A percentile compares a stretch with the other conserved stretches of the same genome.
Evolutionary conservation across 2,329 filamentous ascomycete genomes (phyloP).

Genomic region (Thielaviopsis ethacetica): DNA sequence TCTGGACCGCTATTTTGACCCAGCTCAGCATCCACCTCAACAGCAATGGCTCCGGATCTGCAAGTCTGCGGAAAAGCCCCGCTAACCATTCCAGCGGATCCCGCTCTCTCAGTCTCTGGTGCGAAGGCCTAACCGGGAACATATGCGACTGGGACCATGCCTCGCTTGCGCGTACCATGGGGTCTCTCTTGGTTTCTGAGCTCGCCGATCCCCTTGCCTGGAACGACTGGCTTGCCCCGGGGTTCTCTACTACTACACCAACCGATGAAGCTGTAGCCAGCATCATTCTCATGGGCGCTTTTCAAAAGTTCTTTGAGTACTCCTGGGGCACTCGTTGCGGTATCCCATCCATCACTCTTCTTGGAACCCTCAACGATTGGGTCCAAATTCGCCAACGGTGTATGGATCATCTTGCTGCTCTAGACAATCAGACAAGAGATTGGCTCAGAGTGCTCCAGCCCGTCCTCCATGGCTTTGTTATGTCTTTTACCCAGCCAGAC

Average conservation of each 20-base stretch:
- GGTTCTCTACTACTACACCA: neutral
- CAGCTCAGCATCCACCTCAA: too few relatives aligned
- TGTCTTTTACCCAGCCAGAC: neutral
- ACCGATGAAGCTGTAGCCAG: neutral
- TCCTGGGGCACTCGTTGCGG: neutral
- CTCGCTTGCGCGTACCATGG: too few relatives aligned
- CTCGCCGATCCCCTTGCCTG: neutral
- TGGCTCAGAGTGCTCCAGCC: neutral
- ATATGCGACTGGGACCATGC: too few relatives aligned
- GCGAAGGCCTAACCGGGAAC: too few relatives aligned
- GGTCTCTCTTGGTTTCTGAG: neutral
- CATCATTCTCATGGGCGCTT: neutral
- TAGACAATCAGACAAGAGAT: neutral
- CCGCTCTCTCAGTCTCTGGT: too few relatives aligned
- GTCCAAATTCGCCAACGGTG: neutral
- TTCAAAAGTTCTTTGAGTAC: neutral
- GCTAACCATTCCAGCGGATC: too few relatives aligned
- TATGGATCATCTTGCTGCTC: neutral
- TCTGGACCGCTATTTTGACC: too few relatives aligned
- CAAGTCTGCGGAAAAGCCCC: too few relatives aligned
- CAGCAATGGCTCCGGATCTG: too few relatives aligned
- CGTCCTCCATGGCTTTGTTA: neutral
- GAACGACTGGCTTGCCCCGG: neutral
- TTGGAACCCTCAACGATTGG: neutral
- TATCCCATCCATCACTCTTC: neutral